These are phyloP conservation scores for Marasmius oreades DNA, from an alignment of 1,284 basidiomycete species.

Conservation along the genomic window DNA sequence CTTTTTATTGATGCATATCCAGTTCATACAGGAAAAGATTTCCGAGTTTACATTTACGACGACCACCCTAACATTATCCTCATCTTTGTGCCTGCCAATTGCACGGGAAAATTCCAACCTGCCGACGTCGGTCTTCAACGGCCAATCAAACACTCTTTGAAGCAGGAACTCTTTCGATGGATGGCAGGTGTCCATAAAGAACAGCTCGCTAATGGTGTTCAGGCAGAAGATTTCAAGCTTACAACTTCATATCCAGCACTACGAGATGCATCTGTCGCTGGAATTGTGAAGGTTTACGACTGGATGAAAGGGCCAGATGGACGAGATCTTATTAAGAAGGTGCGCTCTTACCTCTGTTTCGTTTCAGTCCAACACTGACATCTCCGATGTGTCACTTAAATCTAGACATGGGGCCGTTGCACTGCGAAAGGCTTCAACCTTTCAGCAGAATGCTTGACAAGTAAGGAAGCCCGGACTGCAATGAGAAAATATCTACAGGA, in stretches of 20 bases:
- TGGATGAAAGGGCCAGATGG: constrained; percentile 19
- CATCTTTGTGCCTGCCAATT: constrained; percentile 22
- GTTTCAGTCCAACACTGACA: too few species aligned
- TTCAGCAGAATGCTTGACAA: constrained; percentile 17
- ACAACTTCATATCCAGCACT: constrained; percentile 16
- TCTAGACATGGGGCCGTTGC: constrained; percentile 15
- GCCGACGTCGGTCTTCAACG: constrained; percentile 19
- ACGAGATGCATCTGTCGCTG: constrained; percentile 18
- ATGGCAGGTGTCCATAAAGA: constrained; percentile 2
- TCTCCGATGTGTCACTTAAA: too few species aligned
- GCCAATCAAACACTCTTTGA: constrained; percentile 20
- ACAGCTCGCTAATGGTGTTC: constrained; percentile 12
- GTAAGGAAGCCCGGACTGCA: constrained; percentile 13
- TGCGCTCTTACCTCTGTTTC: background rate
- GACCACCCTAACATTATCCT: constrained; percentile 20
- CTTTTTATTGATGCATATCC: constrained; percentile 23
- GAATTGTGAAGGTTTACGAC: constrained; percentile 18
- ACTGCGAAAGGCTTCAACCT: constrained; percentile 15
- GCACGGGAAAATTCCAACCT: constrained; percentile 15
- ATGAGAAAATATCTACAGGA: constrained; percentile 14
- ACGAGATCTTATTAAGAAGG: constrained; percentile 18
- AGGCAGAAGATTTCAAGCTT: constrained; percentile 16
- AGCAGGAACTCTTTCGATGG: constrained; percentile 16
- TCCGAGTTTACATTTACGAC: constrained; percentile 15
- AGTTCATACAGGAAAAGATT: constrained; percentile 22